Base-by-base conservation (phyloP, 768 basidiomycete genomes). In the Calocera viscosa region DNA sequence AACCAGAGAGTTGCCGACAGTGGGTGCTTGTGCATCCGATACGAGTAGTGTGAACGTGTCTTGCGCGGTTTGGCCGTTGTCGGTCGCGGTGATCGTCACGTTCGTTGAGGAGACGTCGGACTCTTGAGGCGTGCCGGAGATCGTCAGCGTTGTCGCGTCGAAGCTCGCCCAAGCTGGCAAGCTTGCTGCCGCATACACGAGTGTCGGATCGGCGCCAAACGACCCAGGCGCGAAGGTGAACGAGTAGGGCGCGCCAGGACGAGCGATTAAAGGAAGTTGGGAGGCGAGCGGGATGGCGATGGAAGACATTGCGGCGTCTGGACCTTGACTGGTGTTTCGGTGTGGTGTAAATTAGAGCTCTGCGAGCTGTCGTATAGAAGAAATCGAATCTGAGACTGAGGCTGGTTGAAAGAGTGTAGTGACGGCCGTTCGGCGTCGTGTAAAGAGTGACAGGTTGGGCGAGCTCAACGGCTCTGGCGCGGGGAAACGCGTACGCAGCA, bases 121-220 rank as follows among this genome's bases (percentile, higher is more conserved):
- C 8, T 77, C 66, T 1, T 81, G 71, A 14, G 94, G 93, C 0
- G 81, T 86, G 7, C 94, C 94, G 65, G 76, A 73, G 68, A 98
- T 86, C 0, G 85, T 85, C 38, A 77, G 76, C 0, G 83, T 81
- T 5, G 71, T 67, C 24, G 83, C 74, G 74, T 94, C 83, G 74
- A 94, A 95, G 2, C 78, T 74, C 64, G 92, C 81, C 94, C 94
- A 98, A 1, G 73, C 64, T 2, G 93, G 92, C 19, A 94, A 78
- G 28, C 76, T 69, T 2, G 81, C 80, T 0, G 82, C 81, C 2
- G 84, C 77, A 73, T 87, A 90, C 26, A 71, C 74, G 10, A 82
- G 82, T 28, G 68, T 49, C 7, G 73, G 67, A 32, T 73, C 66
- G 16, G 72, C 64, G 65, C 67, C 71, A 76, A 94, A 95, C 0